phyloP scores from a whole-genome alignment of 2,329 filamentous ascomycete genomes.

The Apiospora rasikravindrae region DNA sequence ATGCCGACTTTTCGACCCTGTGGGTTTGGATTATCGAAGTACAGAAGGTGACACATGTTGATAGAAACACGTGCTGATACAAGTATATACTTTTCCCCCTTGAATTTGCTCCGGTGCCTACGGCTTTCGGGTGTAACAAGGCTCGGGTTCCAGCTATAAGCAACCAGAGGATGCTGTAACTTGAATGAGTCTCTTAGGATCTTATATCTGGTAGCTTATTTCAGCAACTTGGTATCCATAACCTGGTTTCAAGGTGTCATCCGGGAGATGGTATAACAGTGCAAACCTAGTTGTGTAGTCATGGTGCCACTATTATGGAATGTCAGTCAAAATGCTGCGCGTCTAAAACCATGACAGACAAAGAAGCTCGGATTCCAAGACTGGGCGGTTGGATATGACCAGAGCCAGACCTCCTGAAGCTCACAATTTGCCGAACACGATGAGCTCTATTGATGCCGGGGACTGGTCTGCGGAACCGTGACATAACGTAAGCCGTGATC shows the following conservation, averaged over 20 bases:
- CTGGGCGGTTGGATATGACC: not conserved
- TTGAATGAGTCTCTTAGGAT: not conserved
- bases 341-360: not conserved
- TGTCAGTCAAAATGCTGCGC: not conserved
- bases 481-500: not conserved
- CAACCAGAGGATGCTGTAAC: not conserved
- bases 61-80: not conserved
- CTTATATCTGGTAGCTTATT: not conserved
- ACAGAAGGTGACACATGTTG: not conserved
- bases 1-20: not conserved
- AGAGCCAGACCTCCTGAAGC: not conserved
- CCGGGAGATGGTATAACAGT: slow-evolving; percentile 3
- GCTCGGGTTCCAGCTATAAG: not conserved
- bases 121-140: slow-evolving; percentile 22
- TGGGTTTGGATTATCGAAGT: not conserved
- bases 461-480: not conserved
- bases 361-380: not conserved
- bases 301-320: not conserved
- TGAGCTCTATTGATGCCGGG: not conserved
- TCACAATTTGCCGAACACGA: not conserved
- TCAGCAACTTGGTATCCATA: not conserved
- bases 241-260: slow-evolving; percentile 27
- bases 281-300: slow-evolving; percentile 13
- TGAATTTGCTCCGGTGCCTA: slow-evolving; percentile 11
- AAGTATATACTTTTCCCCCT: not conserved